Evolutionary conservation across 1,284 basidiomycete species (phyloP), one percentile per base, ranked within the genome.

Genomic region (Apiotrichum laibachii): DNA sequence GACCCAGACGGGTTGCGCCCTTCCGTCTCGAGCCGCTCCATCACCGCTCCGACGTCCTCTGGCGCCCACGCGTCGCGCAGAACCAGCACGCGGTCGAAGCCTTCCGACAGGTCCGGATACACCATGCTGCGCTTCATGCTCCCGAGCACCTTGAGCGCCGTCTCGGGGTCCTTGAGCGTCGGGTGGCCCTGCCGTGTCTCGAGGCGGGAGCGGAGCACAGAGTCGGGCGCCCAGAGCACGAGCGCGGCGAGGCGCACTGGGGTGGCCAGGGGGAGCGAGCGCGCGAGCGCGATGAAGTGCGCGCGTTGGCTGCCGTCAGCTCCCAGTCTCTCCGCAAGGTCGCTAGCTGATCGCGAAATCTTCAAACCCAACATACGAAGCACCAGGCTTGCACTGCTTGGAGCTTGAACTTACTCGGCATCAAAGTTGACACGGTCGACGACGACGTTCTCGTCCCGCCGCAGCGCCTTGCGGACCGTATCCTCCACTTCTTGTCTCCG

Each of bases 401-500:
- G n/a, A n/a, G n/a, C 26, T 31, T 31, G 26, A 2, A 71, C 75
- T 64, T 53, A 77, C 77, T 61, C 55, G 7, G 62, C 57, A 61
- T 78, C 74, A 62, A 79, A 79, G 19, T 68, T 68, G 0, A 76
- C 72, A 19, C 77, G 56, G 56, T 79, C 77, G 1, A 79, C 74
- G 5, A 77, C 67, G 15, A 77, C 77, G 50, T 76, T 77, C 22
- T 60, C 55, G 18, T 74, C 74, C 1, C 57, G 26, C 37, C n/a
- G 22, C 31, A 79, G 50, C 0, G 67, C 73, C 8, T 56, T 48
- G 13, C 65, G 55, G 2, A 73, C 72, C 10, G 63, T 35, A 7
- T 59, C 67, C 58, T 79, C 77, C 37, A 70, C 72, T 53, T 79
- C 76, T 46, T 74, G 71, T 35, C 76, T 57, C 33, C 69, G 59